These are phyloP conservation scores for Galerina sulciceps DNA, from an alignment of 768 basidiomycete species.

Conservation along the genomic window DNA sequence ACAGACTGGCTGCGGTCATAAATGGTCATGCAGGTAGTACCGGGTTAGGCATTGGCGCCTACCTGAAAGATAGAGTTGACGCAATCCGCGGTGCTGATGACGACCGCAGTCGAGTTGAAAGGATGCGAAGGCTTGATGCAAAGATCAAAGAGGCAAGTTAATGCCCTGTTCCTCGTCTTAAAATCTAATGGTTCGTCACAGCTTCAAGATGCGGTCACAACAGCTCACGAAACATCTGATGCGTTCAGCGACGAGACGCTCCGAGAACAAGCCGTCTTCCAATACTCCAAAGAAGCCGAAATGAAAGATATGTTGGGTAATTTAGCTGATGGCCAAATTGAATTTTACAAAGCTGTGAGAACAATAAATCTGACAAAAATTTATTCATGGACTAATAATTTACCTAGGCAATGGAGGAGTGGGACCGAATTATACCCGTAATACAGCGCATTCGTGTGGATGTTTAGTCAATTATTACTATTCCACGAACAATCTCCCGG, in stretches of 20 bases:
- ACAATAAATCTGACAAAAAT: conserved; percentile 1
- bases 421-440: conserved; percentile 93
- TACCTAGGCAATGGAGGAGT: conserved; percentile 89
- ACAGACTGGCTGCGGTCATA: conserved; percentile 87
- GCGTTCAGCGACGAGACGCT: conserved; percentile 96
- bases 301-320: conserved; percentile 95
- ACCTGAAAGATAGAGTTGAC: conserved; percentile 92
- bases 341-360: conserved; percentile 84
- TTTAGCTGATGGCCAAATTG: conserved; percentile 93
- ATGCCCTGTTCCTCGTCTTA: not conserved
- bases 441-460: conserved; percentile 95
- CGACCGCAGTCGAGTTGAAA: conserved; percentile 89
- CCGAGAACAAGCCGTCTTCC: conserved; percentile 89
- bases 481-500: conserved; percentile 6
- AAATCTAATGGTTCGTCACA: conserved; percentile 33
- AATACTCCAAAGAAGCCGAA: conserved; percentile 88
- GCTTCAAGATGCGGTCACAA: conserved; percentile 96
- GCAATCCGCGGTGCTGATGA: conserved; percentile 91
- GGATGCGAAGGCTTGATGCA: conserved; percentile 88
- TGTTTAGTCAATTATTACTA: conserved; percentile 50
- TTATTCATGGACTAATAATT: not conserved
- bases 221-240: conserved; percentile 93
- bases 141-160: conserved; percentile 91
- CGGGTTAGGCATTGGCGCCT: conserved; percentile 84
- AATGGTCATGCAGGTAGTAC: conserved; percentile 87